A percentile compares a stretch with the other conserved stretches of the same genome.
Conservation (phyloP, 805 yeast species). For the Blastobotrys peoriensis region DNA sequence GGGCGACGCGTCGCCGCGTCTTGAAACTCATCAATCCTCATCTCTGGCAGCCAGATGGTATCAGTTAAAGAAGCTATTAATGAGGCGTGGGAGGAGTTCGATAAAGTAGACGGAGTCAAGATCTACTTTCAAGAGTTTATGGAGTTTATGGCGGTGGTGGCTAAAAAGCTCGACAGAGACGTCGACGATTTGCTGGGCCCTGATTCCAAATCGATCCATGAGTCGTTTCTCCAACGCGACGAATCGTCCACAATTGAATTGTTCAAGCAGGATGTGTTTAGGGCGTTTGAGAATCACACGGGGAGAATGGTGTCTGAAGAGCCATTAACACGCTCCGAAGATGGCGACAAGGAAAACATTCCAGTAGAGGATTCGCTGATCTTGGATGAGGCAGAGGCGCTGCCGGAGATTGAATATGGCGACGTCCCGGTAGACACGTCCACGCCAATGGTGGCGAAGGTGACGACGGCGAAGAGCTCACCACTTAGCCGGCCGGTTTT, state of each 20-base stretch:
- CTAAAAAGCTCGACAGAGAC: background rate
- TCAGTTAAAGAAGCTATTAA: background rate
- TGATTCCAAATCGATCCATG: background rate
- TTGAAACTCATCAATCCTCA: too few relatives aligned
- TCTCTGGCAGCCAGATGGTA: background rate
- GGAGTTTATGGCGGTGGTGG: background rate
- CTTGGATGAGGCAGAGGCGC: too few relatives aligned
- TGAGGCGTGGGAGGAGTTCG: background rate
- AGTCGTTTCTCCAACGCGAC: background rate
- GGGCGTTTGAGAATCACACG: background rate
- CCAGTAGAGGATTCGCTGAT: too few relatives aligned
- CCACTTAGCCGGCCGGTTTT: too few relatives aligned
- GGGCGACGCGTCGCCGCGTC: too few relatives aligned
- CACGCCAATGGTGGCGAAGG: too few relatives aligned
- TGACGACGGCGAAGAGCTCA: too few relatives aligned
- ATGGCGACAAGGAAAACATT: too few relatives aligned
- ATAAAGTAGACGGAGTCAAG: background rate
- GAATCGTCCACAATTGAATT: background rate
- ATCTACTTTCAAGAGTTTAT: background rate
- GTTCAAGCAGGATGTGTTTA: background rate
- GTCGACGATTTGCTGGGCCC: background rate
- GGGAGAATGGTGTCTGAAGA: too few relatives aligned
- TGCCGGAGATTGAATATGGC: too few relatives aligned
- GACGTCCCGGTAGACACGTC: too few relatives aligned
- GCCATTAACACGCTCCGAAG: too few relatives aligned